phyloP scores from a whole-genome alignment of 805 yeast genomes.

The Lipomyces yamanashiensis region DNA sequence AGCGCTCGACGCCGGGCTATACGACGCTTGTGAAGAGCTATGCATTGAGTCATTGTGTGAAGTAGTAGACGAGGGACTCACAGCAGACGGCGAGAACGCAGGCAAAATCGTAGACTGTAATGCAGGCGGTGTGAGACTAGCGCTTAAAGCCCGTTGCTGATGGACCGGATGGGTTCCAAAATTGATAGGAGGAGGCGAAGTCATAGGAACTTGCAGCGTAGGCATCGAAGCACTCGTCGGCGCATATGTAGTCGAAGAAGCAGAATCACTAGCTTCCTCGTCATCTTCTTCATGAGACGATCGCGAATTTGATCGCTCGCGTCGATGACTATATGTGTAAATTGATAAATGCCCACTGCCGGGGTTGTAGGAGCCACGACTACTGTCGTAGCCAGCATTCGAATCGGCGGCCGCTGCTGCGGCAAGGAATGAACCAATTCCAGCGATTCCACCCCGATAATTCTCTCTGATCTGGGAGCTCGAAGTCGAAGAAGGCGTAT shows the following conservation, averaged over 20 bases:
- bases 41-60: too few species aligned
- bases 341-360: background rate
- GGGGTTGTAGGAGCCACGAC: background rate
- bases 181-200: background rate
- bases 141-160: background rate
- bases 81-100: background rate
- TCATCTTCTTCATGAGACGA: conserved; percentile 15
- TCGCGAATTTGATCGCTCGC: conserved; percentile 1
- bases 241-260: conserved; percentile 4
- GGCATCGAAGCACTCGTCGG: background rate
- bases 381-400: background rate
- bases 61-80: background rate
- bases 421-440: conserved; percentile 14
- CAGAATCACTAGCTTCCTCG: conserved; percentile 12
- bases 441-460: background rate
- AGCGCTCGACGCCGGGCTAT: conserved; percentile 1
- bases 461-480: background rate
- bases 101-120: background rate
- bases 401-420: conserved; percentile 17
- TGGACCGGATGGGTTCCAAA: background rate
- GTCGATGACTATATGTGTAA: conserved; percentile 4
- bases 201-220: background rate
- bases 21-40: background rate
- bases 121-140: conserved; percentile 7
- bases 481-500: conserved; percentile 26